Evolutionary conservation across 768 basidiomycete genomes (phyloP).

Genomic region (Dacryopinax primogenitus): DNA sequence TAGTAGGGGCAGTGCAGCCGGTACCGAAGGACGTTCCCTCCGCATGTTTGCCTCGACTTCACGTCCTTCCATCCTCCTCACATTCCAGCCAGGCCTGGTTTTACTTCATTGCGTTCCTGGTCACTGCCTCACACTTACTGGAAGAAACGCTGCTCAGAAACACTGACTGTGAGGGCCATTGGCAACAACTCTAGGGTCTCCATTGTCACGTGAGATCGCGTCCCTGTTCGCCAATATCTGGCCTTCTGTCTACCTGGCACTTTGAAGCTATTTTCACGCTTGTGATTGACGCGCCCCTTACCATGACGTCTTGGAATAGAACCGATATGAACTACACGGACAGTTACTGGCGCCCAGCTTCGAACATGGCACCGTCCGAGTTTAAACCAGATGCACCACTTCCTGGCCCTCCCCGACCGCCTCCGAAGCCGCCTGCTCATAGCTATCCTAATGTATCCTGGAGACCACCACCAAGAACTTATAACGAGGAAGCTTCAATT

Average conservation of each 20-base stretch:
- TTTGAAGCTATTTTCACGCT: neutral
- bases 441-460: neutral
- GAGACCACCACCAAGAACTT: neutral
- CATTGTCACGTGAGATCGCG: neutral
- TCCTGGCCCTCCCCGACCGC: neutral
- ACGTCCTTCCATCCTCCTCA: neutral
- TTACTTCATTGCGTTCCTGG: neutral
- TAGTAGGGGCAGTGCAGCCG: slow-evolving; percentile 2
- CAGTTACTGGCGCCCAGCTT: neutral
- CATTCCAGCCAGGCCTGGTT: neutral
- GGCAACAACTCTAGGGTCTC: too few relatives aligned
- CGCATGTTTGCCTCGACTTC: neutral
- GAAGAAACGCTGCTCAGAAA: neutral
- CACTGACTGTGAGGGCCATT: too few relatives aligned
- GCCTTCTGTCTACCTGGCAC: neutral
- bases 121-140: neutral
- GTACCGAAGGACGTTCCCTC: neutral
- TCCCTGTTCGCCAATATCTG: neutral
- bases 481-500: neutral
- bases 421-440: neutral
- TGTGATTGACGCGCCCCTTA: neutral
- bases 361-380: neutral
- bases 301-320: neutral
- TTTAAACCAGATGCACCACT: neutral
- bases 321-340: neutral